These are phyloP conservation scores for Emericellopsis terricola DNA, from an alignment of 495 filamentous ascomycete species.

Conservation along the genomic window DNA sequence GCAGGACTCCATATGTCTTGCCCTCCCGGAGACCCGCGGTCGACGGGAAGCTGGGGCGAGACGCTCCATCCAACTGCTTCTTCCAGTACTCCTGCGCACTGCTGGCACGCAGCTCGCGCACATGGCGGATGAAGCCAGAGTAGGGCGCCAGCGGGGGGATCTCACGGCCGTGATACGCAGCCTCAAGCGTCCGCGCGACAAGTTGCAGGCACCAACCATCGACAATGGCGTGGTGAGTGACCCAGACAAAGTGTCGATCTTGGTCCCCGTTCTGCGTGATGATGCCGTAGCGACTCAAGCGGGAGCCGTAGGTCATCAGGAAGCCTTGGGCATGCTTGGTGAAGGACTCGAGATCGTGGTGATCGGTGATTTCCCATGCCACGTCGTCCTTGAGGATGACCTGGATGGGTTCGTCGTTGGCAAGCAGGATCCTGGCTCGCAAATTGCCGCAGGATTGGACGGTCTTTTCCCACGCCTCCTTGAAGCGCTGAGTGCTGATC, in stretches of 20 bases:
- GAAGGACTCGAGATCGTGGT: background rate
- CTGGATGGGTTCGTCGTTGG: constrained; percentile 5
- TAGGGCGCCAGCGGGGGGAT: background rate
- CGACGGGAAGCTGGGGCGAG: background rate
- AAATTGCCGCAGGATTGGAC: constrained; percentile 40
- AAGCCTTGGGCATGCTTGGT: background rate
- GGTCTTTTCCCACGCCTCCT: constrained; percentile 29
- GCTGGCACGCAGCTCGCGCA: background rate
- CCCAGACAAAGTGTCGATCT: constrained; percentile 3
- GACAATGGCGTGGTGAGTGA: background rate
- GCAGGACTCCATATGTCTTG: background rate
- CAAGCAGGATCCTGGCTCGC: constrained; percentile 27
- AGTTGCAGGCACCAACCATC: background rate
- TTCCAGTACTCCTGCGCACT: background rate
- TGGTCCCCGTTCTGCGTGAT: background rate
- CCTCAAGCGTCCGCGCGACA: background rate
- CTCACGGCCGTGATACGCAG: background rate
- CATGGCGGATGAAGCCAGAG: background rate
- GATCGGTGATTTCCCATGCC: background rate
- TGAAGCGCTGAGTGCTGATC: constrained; percentile 24
- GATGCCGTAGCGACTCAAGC: background rate
- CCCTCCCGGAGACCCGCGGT: background rate
- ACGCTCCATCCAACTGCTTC: background rate
- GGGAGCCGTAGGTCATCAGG: background rate
- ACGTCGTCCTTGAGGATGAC: constrained; percentile 6